phyloP scores from a whole-genome alignment of 441 rosid species.

The Erodium moschatum region DNA sequence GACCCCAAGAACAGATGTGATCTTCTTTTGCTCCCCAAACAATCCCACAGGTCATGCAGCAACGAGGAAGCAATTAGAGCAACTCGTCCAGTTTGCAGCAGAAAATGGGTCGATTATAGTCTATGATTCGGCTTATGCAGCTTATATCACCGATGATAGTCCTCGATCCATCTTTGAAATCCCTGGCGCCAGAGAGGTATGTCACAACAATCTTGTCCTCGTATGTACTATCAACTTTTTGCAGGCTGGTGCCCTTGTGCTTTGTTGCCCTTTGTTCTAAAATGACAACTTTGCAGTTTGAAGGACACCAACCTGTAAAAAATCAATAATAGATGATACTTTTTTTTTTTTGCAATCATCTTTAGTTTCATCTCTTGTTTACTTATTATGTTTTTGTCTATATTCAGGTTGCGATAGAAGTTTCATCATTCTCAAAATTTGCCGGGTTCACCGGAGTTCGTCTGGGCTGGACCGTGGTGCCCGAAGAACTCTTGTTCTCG shows the following conservation, averaged over 20 bases:
- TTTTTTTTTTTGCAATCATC: too few species aligned
- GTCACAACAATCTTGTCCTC: conserved; percentile 12
- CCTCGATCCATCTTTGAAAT: conserved; percentile 90
- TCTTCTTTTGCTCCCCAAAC: conserved; percentile 93
- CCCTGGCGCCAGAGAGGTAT: conserved; percentile 95
- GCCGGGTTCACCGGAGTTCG: conserved; percentile 98
- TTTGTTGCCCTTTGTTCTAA: too few species aligned
- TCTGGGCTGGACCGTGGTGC: conserved; percentile 91
- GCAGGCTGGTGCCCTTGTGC: too few species aligned
- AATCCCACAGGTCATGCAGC: conserved; percentile 96
- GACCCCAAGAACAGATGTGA: conserved; percentile 63
- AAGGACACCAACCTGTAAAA: too few species aligned
- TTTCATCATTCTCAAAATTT: conserved; percentile 91
- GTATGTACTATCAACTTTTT: too few species aligned
- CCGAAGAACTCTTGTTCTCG: conserved; percentile 71
- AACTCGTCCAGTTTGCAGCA: conserved; percentile 71
- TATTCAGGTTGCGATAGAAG: conserved; percentile 80
- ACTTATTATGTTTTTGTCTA: neutral
- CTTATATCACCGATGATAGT: conserved; percentile 78
- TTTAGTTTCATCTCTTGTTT: too few species aligned
- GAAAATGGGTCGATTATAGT: conserved; percentile 85
- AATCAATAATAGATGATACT: too few species aligned
- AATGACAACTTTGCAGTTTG: too few species aligned
- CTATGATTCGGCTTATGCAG: conserved; percentile 89
- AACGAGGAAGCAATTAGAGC: conserved; percentile 71